Percentiles rank a stretch among this genome's conserved stretches.
Conservation (phyloP, 2,329 filamentous ascomycete genomes). For the Pseudodiploospora longispora region DNA sequence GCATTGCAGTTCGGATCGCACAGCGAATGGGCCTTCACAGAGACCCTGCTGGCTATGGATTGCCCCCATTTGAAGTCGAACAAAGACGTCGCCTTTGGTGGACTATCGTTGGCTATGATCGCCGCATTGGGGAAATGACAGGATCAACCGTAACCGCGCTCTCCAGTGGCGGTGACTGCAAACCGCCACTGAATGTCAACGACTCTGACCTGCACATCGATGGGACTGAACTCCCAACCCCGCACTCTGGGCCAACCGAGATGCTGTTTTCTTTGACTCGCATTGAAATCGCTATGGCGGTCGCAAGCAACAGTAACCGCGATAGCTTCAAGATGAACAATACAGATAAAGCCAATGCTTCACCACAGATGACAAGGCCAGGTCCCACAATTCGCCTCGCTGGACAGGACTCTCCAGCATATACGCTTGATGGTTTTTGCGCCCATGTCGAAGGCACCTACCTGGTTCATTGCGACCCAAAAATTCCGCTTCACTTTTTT, state of each 20-base stretch:
- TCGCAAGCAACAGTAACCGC: constrained; percentile 37
- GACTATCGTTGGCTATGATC: constrained; percentile 61
- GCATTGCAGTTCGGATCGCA: constrained; percentile 58
- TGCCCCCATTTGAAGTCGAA: constrained; percentile 56
- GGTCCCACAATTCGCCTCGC: constrained; percentile 36
- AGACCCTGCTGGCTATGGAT: constrained; percentile 46
- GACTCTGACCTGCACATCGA: constrained; percentile 51
- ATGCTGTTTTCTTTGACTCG: constrained; percentile 52
- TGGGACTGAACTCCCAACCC: constrained; percentile 44
- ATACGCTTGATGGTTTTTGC: constrained; percentile 45
- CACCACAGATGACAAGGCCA: constrained; percentile 14
- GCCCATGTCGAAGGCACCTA: constrained; percentile 49
- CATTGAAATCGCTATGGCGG: constrained; percentile 48
- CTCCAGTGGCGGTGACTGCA: constrained; percentile 45
- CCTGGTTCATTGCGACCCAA: constrained; percentile 47
- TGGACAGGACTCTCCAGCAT: constrained; percentile 39
- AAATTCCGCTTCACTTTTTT: constrained; percentile 52
- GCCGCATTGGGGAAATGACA: constrained; percentile 59
- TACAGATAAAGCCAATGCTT: constrained; percentile 17
- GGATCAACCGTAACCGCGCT: constrained; percentile 50
- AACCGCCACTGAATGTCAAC: constrained; percentile 52
- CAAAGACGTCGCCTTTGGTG: constrained; percentile 68
- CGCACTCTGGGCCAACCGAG: constrained; percentile 46
- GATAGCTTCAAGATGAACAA: constrained; percentile 23
- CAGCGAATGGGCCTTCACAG: constrained; percentile 62